These are phyloP conservation scores for Guillardia theta DNA, from an alignment of 78 protist species.

Conservation along the genomic window DNA sequence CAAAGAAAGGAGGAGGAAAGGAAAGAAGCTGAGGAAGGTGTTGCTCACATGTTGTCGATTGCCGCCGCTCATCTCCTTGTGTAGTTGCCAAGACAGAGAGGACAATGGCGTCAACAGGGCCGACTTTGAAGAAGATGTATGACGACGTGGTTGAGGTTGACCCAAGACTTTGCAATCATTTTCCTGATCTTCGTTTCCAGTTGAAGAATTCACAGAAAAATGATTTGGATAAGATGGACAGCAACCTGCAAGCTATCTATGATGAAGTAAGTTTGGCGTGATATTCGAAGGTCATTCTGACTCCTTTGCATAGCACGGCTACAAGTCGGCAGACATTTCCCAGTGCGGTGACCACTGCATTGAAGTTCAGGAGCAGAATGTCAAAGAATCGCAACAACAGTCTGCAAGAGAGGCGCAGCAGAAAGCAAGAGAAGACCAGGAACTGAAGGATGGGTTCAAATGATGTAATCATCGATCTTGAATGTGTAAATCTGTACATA, in stretches of 20 bases:
- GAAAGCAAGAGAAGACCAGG: no score
- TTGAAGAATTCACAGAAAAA: no score
- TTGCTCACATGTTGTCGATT: no score
- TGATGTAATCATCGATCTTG: no score
- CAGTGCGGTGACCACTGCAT: neutral
- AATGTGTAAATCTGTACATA: no score
- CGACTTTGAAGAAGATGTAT: neutral
- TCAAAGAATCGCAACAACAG: no score
- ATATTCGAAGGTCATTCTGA: neutral
- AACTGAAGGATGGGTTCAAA: no score
- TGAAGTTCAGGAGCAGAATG: no score
- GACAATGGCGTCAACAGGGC: neutral
- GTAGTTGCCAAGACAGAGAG: neutral
- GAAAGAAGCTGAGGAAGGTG: neutral
- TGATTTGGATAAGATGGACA: neutral
- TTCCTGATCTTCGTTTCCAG: neutral
- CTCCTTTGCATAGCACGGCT: neutral
- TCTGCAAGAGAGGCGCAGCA: no score
- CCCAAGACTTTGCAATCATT: neutral
- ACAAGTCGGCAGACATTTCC: neutral
- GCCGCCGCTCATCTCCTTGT: no score
- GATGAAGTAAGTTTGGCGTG: neutral
- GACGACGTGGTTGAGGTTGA: neutral
- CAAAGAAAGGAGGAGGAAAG: no score
- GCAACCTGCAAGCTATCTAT: neutral